Base-by-base conservation (phyloP, 75 land plant genomes). In the Pinus albicaulis region DNA sequence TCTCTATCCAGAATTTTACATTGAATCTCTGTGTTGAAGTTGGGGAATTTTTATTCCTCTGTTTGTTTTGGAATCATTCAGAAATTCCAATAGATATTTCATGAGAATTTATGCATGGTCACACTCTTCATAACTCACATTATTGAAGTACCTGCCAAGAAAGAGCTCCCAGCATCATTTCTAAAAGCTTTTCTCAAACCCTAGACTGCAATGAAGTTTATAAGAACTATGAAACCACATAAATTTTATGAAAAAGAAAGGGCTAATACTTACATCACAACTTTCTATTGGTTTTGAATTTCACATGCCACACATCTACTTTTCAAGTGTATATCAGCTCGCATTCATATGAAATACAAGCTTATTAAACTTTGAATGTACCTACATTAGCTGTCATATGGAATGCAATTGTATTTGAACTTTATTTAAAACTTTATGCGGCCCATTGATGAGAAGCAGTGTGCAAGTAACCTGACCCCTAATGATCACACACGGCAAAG, bases 21-120 rank as follows among this genome's bases (percentile, higher is more conserved):
- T n/a, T n/a, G n/a, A n/a, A n/a, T n/a, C n/a, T n/a, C n/a, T n/a
- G n/a, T n/a, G n/a, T n/a, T n/a, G n/a, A n/a, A n/a, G n/a, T n/a
- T n/a, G n/a, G n/a, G n/a, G n/a, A n/a, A n/a, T n/a, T n/a, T n/a
- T n/a, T n/a, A n/a, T n/a, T n/a, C n/a, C n/a, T n/a, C n/a, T n/a
- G n/a, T n/a, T n/a, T n/a, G n/a, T n/a, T n/a, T n/a, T n/a, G n/a
- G n/a, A n/a, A n/a, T n/a, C n/a, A n/a, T n/a, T n/a, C n/a, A n/a
- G n/a, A n/a, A n/a, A n/a, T n/a, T n/a, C n/a, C n/a, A n/a, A n/a
- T n/a, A n/a, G 95, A 58, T 95, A 95, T 62, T 90, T 85, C 90
- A 95, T 95, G 26, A 95, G 73, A 71, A 90, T 90, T 75, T 90
- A 93, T 12, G 98, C 98, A 76, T 92, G 98, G 34, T 79, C 86